phyloP scores from a whole-genome alignment of 345 rosid genomes.

The rapeseed (Brassica napus) region DNA sequence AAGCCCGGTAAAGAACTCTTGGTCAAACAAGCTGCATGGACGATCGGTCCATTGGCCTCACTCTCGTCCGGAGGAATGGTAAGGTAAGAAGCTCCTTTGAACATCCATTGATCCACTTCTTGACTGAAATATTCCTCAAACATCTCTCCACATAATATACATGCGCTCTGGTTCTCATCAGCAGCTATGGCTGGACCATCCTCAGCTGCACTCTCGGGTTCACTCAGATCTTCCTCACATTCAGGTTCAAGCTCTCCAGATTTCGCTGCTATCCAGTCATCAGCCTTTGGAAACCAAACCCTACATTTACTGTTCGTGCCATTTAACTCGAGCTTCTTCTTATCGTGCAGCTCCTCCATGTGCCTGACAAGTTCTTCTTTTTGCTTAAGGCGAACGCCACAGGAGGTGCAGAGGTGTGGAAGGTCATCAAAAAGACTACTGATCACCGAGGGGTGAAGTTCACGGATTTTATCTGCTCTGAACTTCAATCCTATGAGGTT shows the following conservation, averaged over 20 bases:
- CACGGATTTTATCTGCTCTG: slow-evolving; percentile 72
- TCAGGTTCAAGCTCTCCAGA: slow-evolving; percentile 45
- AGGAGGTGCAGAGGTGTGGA: slow-evolving; percentile 70
- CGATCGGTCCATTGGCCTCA: slow-evolving; percentile 56
- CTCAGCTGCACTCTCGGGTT: slow-evolving; percentile 37
- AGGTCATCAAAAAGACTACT: slow-evolving; percentile 61
- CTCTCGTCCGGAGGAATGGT: slow-evolving; percentile 37
- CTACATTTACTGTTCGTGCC: slow-evolving; percentile 42
- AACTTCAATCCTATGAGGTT: slow-evolving; percentile 72
- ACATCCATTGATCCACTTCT: slow-evolving; percentile 73
- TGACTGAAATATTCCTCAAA: slow-evolving; percentile 80
- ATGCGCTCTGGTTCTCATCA: slow-evolving; percentile 80
- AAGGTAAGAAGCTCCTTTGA: slow-evolving; percentile 68
- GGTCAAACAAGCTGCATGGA: slow-evolving; percentile 65
- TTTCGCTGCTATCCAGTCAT: slow-evolving; percentile 67
- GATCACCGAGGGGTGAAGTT: slow-evolving; percentile 73
- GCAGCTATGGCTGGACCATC: slow-evolving; percentile 62
- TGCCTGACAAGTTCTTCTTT: slow-evolving; percentile 69
- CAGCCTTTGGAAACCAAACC: slow-evolving; percentile 70
- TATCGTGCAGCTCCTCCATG: slow-evolving; percentile 67
- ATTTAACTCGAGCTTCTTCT: slow-evolving; percentile 45
- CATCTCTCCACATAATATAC: slow-evolving; percentile 83
- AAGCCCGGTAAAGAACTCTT: slow-evolving; percentile 54
- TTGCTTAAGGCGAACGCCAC: slow-evolving; percentile 74
- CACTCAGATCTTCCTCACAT: slow-evolving; percentile 37